Evolutionary conservation across 305 asterid species (phyloP).

Genomic region (Petunia hybrid): DNA sequence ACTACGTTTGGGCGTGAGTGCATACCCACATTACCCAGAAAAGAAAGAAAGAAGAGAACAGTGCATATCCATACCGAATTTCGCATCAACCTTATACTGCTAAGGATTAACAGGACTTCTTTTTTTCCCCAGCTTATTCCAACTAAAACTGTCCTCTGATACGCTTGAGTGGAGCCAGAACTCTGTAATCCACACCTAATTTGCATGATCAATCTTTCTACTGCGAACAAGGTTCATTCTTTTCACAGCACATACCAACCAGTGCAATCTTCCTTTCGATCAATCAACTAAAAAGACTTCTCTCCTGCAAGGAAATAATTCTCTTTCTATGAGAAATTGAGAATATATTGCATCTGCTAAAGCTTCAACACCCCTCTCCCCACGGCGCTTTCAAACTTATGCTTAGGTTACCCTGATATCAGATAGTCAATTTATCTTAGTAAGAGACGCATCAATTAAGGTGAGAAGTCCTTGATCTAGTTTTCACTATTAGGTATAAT

Average conservation of each 20-base stretch:
- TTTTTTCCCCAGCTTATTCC: neutral
- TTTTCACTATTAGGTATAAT: neutral
- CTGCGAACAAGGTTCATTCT: neutral
- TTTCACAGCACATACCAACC: conserved; percentile 20
- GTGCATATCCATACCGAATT: neutral
- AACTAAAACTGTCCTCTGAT: neutral
- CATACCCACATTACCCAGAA: too few species aligned
- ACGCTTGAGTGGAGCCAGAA: neutral
- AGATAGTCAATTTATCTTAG: neutral
- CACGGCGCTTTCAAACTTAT: neutral
- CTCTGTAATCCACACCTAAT: conserved; percentile 6
- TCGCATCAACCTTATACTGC: neutral
- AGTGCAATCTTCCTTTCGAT: conserved; percentile 25
- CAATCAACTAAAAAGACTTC: neutral
- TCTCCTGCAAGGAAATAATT: neutral
- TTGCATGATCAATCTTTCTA: neutral
- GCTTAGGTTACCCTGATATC: neutral
- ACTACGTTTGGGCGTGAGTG: neutral
- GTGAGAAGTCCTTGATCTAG: neutral
- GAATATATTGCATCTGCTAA: neutral
- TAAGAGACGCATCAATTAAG: neutral
- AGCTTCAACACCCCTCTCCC: neutral
- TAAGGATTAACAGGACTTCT: neutral
- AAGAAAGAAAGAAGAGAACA: neutral
- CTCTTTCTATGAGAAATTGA: neutral